A percentile compares a stretch with the other conserved stretches of the same genome.
Conservation (phyloP, 169 alveolate genomes). For the Plasmodium vivax region DNA sequence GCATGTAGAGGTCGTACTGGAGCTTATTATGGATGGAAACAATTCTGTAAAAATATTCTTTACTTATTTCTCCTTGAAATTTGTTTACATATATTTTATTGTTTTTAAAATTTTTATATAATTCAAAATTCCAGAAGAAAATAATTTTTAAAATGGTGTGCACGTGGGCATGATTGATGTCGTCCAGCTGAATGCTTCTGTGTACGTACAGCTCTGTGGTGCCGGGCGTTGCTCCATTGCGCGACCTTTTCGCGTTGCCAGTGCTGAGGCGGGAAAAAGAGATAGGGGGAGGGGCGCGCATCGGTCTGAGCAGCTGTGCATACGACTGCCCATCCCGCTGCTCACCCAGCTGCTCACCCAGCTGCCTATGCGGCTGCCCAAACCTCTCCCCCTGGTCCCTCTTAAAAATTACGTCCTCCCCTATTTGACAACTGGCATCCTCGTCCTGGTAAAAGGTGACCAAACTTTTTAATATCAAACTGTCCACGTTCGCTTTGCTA, state of each 20-base stretch:
- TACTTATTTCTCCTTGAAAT: conserved; percentile 47
- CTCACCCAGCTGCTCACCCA: background rate
- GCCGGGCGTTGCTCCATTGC: background rate
- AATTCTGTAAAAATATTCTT: conserved; percentile 68
- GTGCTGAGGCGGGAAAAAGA: background rate
- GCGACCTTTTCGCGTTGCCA: background rate
- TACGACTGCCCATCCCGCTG: background rate
- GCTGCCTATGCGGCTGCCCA: background rate
- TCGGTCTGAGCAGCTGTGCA: background rate
- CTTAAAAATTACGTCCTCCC: conserved; percentile 4
- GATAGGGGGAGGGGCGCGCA: background rate
- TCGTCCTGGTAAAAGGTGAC: conserved; percentile 22
- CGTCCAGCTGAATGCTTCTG: background rate
- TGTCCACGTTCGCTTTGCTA: conserved; percentile 22
- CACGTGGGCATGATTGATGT: conserved; percentile 17
- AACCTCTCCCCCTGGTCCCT: background rate
- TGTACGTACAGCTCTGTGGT: background rate
- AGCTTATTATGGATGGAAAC: conserved; percentile 28
- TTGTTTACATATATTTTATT: conserved; percentile 34
- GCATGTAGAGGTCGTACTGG: background rate
- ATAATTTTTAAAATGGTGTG: conserved; percentile 64
- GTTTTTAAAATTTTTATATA: conserved; percentile 67
- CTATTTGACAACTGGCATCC: conserved; percentile 30
- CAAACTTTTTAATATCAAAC: conserved; percentile 44
- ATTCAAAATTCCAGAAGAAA: conserved; percentile 68